Conservation (phyloP, 1,284 basidiomycete genomes). For the Grifola frondosa region DNA sequence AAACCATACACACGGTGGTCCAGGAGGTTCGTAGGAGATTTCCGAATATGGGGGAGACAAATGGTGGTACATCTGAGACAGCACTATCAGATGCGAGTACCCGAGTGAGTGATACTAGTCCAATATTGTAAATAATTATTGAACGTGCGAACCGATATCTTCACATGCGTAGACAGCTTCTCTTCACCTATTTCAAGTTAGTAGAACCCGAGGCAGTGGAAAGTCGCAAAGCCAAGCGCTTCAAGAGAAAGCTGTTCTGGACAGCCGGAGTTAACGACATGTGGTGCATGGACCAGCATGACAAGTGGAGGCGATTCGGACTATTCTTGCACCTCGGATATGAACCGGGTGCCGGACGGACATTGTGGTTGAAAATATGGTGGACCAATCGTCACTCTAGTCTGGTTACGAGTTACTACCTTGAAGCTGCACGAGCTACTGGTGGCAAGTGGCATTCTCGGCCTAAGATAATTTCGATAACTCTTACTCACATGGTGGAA, state of each 20-base stretch:
- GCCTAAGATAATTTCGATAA: too few species aligned
- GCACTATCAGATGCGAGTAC: not conserved
- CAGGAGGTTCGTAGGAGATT: not conserved
- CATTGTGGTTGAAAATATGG: slow-evolving; percentile 40
- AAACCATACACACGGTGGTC: not conserved
- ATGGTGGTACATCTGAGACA: not conserved
- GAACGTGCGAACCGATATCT: too few species aligned
- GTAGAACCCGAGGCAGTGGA: not conserved
- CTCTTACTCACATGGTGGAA: not conserved
- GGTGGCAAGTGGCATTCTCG: slow-evolving; percentile 11
- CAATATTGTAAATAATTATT: too few species aligned
- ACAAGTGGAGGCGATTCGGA: slow-evolving; percentile 41
- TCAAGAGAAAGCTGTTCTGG: slow-evolving; percentile 32
- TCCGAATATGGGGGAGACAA: not conserved
- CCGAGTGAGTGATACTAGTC: not conserved
- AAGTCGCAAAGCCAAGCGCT: not conserved
- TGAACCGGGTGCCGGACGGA: slow-evolving; percentile 33
- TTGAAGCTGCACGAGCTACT: slow-evolving; percentile 23
- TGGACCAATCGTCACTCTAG: slow-evolving; percentile 42
- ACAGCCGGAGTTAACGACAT: slow-evolving; percentile 39
- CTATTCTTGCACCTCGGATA: slow-evolving; percentile 36
- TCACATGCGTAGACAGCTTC: too few species aligned
- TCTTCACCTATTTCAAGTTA: too few species aligned
- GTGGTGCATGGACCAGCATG: slow-evolving; percentile 40
- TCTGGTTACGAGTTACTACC: slow-evolving; percentile 34